Base-by-base conservation (phyloP, 2,329 filamentous ascomycete species). In the Madurella fahalii region DNA sequence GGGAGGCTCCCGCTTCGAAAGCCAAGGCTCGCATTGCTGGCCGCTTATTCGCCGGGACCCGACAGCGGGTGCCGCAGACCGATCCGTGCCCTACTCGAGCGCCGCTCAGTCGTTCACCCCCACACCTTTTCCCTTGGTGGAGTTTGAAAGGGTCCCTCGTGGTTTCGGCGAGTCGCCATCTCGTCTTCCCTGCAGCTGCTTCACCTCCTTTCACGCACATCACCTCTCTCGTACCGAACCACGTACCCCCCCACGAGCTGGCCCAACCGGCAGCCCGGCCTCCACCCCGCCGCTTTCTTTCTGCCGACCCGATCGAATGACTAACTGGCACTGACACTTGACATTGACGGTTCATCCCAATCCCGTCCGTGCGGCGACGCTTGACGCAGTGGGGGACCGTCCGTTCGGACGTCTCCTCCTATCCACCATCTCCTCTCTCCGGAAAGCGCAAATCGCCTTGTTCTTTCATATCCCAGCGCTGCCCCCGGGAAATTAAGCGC, bases 401-500 rank as follows among this genome's bases (percentile, higher is more conserved):
- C 53, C 46, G 43, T 39, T 37, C 34, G 30, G 32, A 44, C 39
- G 34, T 31, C 20, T 40, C 40, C 31, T 41, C 47, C 40, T 31
- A 13, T n/a, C 11, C 17, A 55, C 32, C 45, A 39, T 43, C 49
- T 42, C 49, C 41, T 18, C 9, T 15, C 34, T 37, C 41, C 31
- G 18, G 32, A 15, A n/a, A 13, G 41, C 37, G 17, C 45, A 16
- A 52, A 32, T 49, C 37, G 44, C 39, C 34, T 50, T 18, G 56
- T 42, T 49, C 47, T 41, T 47, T 51, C 50, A 25, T 48, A 46
- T 52, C 47, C 50, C 30, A 50, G 46, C 34, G 30, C 46, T 43
- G 25, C 41, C 39, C 30, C 46, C 47, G 47, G 51, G 56, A 60
- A 59, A 62, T 64, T 63, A 54, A 59, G 47, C 47, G 56, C 52